phyloP scores from a whole-genome alignment of 192 early-diverging fungal genomes.

The Podochytrium sp. region DNA sequence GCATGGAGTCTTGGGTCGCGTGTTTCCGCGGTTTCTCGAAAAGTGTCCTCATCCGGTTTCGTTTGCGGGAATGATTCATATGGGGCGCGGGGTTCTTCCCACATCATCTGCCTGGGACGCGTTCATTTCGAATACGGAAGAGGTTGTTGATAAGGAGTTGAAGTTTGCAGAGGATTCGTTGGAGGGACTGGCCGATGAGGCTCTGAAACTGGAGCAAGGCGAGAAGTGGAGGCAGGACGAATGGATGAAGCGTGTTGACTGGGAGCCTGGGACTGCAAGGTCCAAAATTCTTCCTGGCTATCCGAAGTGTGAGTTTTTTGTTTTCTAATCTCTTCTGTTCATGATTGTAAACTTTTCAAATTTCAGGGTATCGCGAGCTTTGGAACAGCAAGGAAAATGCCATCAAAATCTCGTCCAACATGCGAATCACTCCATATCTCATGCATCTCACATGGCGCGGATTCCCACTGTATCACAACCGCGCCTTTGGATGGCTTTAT shows the following conservation, averaged over 20 bases:
- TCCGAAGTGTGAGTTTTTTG: conserved; percentile 35
- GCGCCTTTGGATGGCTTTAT: conserved; percentile 81
- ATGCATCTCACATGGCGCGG: conserved; percentile 82
- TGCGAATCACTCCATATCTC: conserved; percentile 78
- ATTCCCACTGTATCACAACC: conserved; percentile 76
- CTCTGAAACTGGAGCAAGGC: conserved; percentile 52
- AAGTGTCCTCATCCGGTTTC: conserved; percentile 95
- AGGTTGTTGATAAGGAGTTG: conserved; percentile 55
- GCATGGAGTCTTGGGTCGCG: conserved; percentile 67
- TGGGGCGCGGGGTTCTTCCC: conserved; percentile 85
- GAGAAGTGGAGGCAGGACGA: conserved; percentile 16
- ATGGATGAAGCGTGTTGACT: conserved; percentile 19
- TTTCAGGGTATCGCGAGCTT: conserved; percentile 78
- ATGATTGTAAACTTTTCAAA: too few relatives aligned
- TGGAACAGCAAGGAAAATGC: conserved; percentile 63
- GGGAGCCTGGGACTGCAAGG: conserved; percentile 6
- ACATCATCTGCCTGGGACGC: conserved; percentile 79
- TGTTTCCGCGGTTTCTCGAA: conserved; percentile 70
- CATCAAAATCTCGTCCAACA: conserved; percentile 71
- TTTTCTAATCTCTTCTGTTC: too few relatives aligned
- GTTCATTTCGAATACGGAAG: conserved; percentile 67
- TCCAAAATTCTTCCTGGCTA: conserved; percentile 34
- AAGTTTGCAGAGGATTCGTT: conserved; percentile 60
- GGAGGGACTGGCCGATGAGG: conserved; percentile 46
- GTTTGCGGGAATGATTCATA: conserved; percentile 87